Conservation (phyloP, 805 yeast genomes). For the Naumovozyma baii region DNA sequence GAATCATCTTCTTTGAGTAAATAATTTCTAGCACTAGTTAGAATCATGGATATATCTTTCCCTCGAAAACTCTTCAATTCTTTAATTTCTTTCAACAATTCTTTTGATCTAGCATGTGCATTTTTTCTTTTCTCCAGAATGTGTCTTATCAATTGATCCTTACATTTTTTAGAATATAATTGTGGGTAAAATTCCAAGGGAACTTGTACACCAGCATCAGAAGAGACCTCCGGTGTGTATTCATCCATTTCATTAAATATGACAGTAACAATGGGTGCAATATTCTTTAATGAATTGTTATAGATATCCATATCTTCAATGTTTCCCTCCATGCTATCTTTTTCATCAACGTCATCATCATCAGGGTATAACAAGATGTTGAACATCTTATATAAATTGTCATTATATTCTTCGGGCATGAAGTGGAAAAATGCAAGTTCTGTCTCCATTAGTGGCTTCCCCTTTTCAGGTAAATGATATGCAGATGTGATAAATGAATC, state of each 20-base stretch:
- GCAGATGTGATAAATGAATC: constrained; percentile 24
- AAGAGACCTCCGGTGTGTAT: constrained; percentile 11
- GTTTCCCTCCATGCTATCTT: constrained; percentile 1
- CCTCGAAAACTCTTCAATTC: constrained; percentile 26
- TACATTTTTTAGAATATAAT: constrained; percentile 22
- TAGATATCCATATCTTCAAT: neutral
- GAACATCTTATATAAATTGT: constrained; percentile 28
- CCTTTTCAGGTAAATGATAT: constrained; percentile 13
- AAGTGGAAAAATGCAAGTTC: constrained; percentile 25
- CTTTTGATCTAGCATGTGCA: constrained; percentile 14
- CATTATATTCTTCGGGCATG: constrained; percentile 28
- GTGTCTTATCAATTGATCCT: constrained; percentile 20
- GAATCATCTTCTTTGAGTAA: constrained; percentile 10
- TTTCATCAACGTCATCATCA: constrained; percentile 8
- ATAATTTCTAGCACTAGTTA: constrained; percentile 24
- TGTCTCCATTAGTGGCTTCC: constrained; percentile 16
- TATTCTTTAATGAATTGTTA: constrained; percentile 20
- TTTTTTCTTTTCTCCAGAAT: constrained; percentile 16
- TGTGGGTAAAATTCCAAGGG: constrained; percentile 30
- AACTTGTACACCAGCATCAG: constrained; percentile 22
- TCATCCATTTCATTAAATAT: constrained; percentile 28
- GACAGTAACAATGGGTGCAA: constrained; percentile 25
- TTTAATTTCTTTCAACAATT: constrained; percentile 15
- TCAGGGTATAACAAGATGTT: constrained; percentile 25
- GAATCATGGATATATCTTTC: constrained; percentile 21